A percentile compares a stretch with the other conserved stretches of the same genome.
Conservation (phyloP, 148 eudicot genomes). For the Drosera capensis region DNA sequence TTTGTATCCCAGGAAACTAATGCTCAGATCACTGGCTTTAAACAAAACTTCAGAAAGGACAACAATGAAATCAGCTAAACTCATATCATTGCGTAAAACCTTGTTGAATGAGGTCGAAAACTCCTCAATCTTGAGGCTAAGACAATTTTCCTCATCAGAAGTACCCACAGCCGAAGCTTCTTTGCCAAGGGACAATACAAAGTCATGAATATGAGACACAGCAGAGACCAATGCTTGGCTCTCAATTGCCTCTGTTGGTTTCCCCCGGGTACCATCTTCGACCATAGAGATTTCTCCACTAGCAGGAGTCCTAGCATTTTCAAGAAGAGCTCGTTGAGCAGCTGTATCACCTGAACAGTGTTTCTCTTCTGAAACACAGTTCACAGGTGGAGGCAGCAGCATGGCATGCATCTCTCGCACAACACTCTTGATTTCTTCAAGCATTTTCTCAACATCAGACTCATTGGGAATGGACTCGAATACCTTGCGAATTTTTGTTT, state of each 20-base stretch:
- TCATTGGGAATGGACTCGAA: slow-evolving; percentile 45
- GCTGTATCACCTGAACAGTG: slow-evolving; percentile 10
- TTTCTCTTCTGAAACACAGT: slow-evolving; percentile 23
- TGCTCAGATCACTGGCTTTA: slow-evolving; percentile 44
- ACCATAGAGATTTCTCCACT: slow-evolving; percentile 27
- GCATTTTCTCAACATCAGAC: slow-evolving; percentile 27
- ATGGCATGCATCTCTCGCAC: slow-evolving; percentile 29
- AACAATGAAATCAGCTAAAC: slow-evolving; percentile 40
- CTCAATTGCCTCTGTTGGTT: slow-evolving; percentile 6
- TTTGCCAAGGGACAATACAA: slow-evolving; percentile 47
- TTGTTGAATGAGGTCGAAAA: slow-evolving; percentile 38
- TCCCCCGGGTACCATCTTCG: slow-evolving; percentile 13
- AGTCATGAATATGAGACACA: slow-evolving; percentile 47
- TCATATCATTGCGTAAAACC: slow-evolving; percentile 25
- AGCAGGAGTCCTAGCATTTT: slow-evolving; percentile 13
- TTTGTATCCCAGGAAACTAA: slow-evolving; percentile 47
- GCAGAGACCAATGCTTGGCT: slow-evolving; percentile 40
- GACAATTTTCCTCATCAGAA: slow-evolving; percentile 27
- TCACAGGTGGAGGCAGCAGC: slow-evolving; percentile 19
- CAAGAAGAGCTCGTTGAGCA: background rate
- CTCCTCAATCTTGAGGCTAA: slow-evolving; percentile 31
- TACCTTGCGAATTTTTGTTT: slow-evolving; percentile 36
- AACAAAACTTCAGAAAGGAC: slow-evolving; percentile 48
- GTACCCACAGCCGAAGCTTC: slow-evolving; percentile 33
- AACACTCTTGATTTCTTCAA: slow-evolving; percentile 36